Percentiles rank a stretch among this genome's conserved stretches.
These are phyloP conservation scores for Eruca vesicaria DNA, from an alignment of 441 rosid species.

Conservation along the genomic window DNA sequence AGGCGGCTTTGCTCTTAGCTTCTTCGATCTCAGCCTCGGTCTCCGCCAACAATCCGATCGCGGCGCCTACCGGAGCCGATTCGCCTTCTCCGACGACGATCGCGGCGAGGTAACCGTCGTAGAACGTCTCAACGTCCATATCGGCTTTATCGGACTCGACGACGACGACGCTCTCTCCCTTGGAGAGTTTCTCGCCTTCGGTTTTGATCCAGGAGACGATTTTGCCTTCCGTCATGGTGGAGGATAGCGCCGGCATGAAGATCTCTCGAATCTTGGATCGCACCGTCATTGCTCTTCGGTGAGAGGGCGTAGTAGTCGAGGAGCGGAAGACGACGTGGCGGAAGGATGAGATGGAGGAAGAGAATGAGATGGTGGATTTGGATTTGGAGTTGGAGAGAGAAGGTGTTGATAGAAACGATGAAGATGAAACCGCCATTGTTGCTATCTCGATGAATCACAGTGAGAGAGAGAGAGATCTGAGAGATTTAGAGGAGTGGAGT, in stretches of 20 bases:
- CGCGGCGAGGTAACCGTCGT: conserved; percentile 91
- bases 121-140: conserved; percentile 98
- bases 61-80: conserved; percentile 83
- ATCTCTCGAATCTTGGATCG: conserved; percentile 90
- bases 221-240: conserved; percentile 98
- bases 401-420: conserved; percentile 41
- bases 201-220: conserved; percentile 96
- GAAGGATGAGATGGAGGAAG: conserved; percentile 42
- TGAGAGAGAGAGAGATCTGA: conserved; percentile 15
- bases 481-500: conserved; percentile 10
- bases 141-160: conserved; percentile 98
- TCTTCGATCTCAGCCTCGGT: conserved; percentile 86
- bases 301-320: conserved; percentile 31
- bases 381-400: conserved; percentile 38
- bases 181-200: conserved; percentile 85
- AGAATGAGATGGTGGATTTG: conserved; percentile 37
- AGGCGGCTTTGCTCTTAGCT: conserved; percentile 75
- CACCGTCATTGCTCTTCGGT: conserved; percentile 40
- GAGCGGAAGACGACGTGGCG: conserved; percentile 33
- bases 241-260: conserved; percentile 97
- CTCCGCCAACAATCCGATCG: conserved; percentile 88
- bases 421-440: conserved; percentile 47
- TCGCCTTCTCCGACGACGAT: conserved; percentile 92
- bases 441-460: conserved; percentile 6
- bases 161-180: conserved; percentile 96